Evolutionary conservation across 345 rosid species (phyloP), one percentile per base, ranked within the genome.

Genomic region (Camelina hispida): DNA sequence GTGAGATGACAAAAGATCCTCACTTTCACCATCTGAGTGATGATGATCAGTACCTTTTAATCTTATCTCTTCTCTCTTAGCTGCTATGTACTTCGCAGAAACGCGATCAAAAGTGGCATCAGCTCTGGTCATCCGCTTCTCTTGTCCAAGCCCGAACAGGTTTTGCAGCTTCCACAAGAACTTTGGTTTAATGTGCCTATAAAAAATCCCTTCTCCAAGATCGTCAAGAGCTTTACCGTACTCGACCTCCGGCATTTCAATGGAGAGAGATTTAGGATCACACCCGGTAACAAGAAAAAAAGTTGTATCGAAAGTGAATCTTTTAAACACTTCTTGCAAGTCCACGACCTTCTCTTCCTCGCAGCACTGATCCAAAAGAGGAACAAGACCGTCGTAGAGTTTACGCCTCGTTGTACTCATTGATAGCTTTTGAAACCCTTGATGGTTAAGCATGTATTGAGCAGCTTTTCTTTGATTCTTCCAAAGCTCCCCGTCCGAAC

Each of bases 251-350:
- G 84, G 85, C 4, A 79, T 37, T 17, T 79, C 79, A 2, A 77
- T 62, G 3, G 79, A 75, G 35, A 87, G 57, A 40, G 62, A 82
- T 5, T 56, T 76, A 3, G 88, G 90, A 72, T 85, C 90, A 22
- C 35, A 72, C 3, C 86, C 83, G 20, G 79, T 81, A 7, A 84
- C 80, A 4, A 81, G 51, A 6, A 48, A 23, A 48, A 80, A 73
- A 0, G 83, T 77, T 13, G 71, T 77, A 53, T 84, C 90, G 9
- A 83, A 83, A 2, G 81, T 71, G 48, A 83, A 83, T 44, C 88
- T 64, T 9, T 74, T 73, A 18, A 84, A 66, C 42, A 84, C 51
- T 32, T 82, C 74, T n/a, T 85, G 89, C 43, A 82, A 78, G 47
- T 85, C 79, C 12, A 83, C 60, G 4, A 37, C 37, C 15, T 18